Base-by-base conservation (phyloP, 495 filamentous ascomycete species). In the Penicillium cataractarum region DNA sequence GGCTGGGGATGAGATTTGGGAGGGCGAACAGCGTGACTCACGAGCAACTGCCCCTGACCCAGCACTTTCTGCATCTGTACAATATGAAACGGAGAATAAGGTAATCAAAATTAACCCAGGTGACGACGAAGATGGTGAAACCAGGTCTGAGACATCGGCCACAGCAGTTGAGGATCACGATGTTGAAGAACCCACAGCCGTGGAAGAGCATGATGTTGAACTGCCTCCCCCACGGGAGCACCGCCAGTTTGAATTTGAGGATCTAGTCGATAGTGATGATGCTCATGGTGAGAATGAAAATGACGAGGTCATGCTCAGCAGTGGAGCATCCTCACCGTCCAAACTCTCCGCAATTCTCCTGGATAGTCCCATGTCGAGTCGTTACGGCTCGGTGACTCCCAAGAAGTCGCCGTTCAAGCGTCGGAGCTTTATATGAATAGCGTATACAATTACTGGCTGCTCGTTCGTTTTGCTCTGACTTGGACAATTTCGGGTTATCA, bases 1-100 rank as follows among this genome's bases (percentile, higher is more conserved):
- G 73, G 75, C 68, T 50, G 74, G 67, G 10, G 61, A 70, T 60
- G 64, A 66, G 4, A 56, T 64, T 19, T 70, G 67, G 67, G 24
- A 24, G 29, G 42, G 37, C 26, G 37, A 52, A 21, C 27, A 54
- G n/a, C 35, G 31, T n/a, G n/a, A 6, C 27, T 17, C 12, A 2
- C 15, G 8, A n/a, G n/a, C 26, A 2, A 32, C 27, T 9, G 13
- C 8, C 24, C 4, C 49, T n/a, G n/a, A n/a, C 17, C n/a, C 9
- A 10, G 32, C n/a, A 8, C 13, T 21, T 32, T 52, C 27, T 27
- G 37, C 0, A 42, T 56, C 54, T 27, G 54, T 64, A 49, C 12
- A 60, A 67, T 40, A 44, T 49, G 55, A 58, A 29, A 26, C 24
- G 42, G 64, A 54, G 33, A 35, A 62, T 21, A 60, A 35, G 46